Base-by-base conservation (phyloP, 805 yeast genomes). In the Saturnispora zaruensis region DNA sequence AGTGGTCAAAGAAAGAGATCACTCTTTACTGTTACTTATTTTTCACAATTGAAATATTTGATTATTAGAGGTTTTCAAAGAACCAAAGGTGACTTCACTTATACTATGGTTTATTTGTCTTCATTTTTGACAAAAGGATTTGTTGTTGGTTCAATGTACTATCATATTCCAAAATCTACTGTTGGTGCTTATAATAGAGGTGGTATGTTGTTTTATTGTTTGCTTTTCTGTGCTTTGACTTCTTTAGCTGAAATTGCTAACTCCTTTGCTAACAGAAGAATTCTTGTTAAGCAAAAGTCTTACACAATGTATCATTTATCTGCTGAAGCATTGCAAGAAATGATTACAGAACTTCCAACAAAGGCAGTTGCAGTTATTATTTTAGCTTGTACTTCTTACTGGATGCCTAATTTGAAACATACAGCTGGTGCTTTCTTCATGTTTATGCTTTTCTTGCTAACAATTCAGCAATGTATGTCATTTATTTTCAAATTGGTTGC, bases 231-330 rank as follows among this genome's bases (percentile, higher is more conserved):
- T 66, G 82, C 82, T 41, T 73, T 80, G 55, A 74, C 82, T 2
- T 78, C 84, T 6, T 66, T 81, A 51, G 80, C 82, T 62, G 86
- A 79, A 67, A 78, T 81, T 56, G 75, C 81, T 58, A 68, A 77
- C 24, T 72, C 81, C 46, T 81, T 78, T 60, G 76, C 78, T 46
- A 76, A 76, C 45, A 76, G 85, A 70, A 77, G 79, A 16, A 78
- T 81, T 56, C 72, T 81, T 45, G 80, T 78, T 53, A 81, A 80
- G 59, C 87, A 81, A 57, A 78, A 76, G 61, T 71, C 80, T 43
- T 80, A 77, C 58, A 79, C 84, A 18, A 72, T 81, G 72, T 81
- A 80, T 60, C 76, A 81, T 52, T 75, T 78, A 36, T 74, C 85
- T 32, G 84, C 83, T 36, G 84, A 81, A 66, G 80, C 83, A 5